Conservation (phyloP, 179 eudicot genomes). For the Silene vulgaris region DNA sequence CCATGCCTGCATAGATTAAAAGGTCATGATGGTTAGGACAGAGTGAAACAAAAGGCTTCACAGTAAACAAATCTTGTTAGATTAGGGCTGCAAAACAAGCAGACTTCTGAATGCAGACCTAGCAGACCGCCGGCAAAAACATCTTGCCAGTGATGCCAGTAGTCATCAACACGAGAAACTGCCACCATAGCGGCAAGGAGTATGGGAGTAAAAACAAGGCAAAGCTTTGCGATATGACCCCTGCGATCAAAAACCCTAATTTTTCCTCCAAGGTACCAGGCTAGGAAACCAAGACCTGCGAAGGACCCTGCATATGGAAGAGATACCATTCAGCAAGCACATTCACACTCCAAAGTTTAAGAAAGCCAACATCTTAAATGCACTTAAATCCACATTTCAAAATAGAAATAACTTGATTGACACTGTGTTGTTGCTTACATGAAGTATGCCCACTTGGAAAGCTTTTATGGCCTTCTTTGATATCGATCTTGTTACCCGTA, state of each 20-base stretch:
- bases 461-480: conserved; percentile 88
- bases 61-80: neutral
- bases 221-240: conserved; percentile 89
- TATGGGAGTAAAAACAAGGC: conserved; percentile 59
- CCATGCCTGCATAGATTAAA: conserved; percentile 39
- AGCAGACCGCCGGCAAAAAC: conserved; percentile 81
- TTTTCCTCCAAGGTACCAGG: conserved; percentile 76
- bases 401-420: neutral
- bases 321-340: conserved; percentile 9
- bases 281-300: conserved; percentile 75
- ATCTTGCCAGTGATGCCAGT: conserved; percentile 98
- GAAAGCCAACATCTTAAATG: neutral
- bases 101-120: conserved; percentile 39
- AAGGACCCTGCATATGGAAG: conserved; percentile 62
- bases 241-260: conserved; percentile 65
- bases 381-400: neutral
- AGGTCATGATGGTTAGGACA: neutral
- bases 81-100: neutral
- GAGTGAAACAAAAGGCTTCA: neutral
- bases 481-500: conserved; percentile 55
- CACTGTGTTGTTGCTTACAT: conserved; percentile 39
- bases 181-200: conserved; percentile 69
- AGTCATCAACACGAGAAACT: conserved; percentile 91
- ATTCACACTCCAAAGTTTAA: conserved; percentile 1
- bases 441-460: conserved; percentile 92